These are phyloP conservation scores for Orobanche coerulescens DNA, from an alignment of 257 asterid genomes.

Conservation along the genomic window DNA sequence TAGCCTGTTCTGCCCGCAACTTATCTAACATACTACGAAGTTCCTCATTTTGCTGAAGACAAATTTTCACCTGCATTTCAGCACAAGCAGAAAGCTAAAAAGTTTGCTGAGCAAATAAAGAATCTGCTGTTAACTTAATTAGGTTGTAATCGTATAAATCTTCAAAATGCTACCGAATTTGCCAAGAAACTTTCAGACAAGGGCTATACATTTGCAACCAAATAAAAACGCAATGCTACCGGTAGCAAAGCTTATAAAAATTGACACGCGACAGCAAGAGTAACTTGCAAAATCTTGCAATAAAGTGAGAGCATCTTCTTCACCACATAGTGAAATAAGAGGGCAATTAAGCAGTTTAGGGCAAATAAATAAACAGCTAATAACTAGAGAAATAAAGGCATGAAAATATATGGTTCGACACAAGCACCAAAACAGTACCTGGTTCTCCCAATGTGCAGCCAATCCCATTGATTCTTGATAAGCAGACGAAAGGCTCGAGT, in stretches of 20 bases:
- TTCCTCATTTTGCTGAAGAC: slow-evolving; percentile 74
- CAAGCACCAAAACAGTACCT: slow-evolving; percentile 40
- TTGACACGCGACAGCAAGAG: background rate
- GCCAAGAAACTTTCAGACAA: background rate
- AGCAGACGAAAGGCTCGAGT: slow-evolving; percentile 63
- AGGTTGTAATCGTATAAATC: background rate
- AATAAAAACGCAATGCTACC: background rate
- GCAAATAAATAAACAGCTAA: background rate
- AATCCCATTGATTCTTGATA: slow-evolving; percentile 70
- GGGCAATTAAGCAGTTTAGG: background rate
- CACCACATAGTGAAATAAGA: background rate
- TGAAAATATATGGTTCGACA: background rate
- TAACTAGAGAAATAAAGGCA: slow-evolving; percentile 13
- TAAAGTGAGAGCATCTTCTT: background rate
- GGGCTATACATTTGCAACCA: background rate
- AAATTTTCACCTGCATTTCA: slow-evolving; percentile 64
- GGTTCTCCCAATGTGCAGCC: slow-evolving; percentile 78
- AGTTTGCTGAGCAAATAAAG: background rate
- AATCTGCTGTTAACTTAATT: background rate
- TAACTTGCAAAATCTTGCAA: background rate
- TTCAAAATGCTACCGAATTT: background rate
- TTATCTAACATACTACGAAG: slow-evolving; percentile 65
- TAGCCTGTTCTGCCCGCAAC: slow-evolving; percentile 57
- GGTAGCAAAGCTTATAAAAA: background rate
- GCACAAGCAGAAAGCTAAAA: slow-evolving; percentile 7